phyloP scores from a whole-genome alignment of 768 basidiomycete genomes.

The Tylopilus intermedius region DNA sequence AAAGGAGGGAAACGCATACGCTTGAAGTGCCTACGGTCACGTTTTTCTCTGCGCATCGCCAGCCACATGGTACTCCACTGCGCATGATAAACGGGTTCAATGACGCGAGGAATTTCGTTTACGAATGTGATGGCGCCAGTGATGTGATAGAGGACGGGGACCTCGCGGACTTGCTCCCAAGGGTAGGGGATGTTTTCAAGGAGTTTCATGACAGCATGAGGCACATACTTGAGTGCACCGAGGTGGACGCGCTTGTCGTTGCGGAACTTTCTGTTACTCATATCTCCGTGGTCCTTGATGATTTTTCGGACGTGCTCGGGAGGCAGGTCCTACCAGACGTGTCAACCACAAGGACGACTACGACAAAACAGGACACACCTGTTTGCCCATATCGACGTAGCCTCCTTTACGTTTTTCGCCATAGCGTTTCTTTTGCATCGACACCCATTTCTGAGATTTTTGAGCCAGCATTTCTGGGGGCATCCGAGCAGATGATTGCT shows the following conservation, averaged over 20 bases:
- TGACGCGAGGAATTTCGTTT: conserved; percentile 93
- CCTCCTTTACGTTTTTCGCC: conserved; percentile 88
- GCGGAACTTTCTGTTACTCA: conserved; percentile 98
- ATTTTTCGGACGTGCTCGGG: conserved; percentile 99
- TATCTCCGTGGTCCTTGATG: conserved; percentile 98
- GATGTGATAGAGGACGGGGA: conserved; percentile 97
- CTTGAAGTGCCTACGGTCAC: conserved; percentile 98
- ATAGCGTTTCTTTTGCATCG: conserved; percentile 89
- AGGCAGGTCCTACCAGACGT: conserved; percentile 68
- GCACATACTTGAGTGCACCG: conserved; percentile 96
- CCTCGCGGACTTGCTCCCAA: conserved; percentile 99
- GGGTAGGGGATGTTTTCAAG: conserved; percentile 97
- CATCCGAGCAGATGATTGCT: conserved; percentile 41
- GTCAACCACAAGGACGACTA: conserved; percentile 1
- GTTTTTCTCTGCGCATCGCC: conserved; percentile 97
- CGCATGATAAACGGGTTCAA: conserved; percentile 97
- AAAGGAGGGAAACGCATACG: conserved; percentile 99
- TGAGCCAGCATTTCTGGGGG: conserved; percentile 71
- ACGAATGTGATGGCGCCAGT: conserved; percentile 99
- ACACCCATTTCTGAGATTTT: conserved; percentile 95
- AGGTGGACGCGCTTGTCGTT: conserved; percentile 99
- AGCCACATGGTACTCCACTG: conserved; percentile 99
- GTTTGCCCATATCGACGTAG: conserved; percentile 89
- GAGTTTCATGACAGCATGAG: conserved; percentile 98
- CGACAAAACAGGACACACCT: conserved; percentile 46